Conservation (phyloP, 2,329 filamentous ascomycete species). For the Cladophialophora immunda region DNA sequence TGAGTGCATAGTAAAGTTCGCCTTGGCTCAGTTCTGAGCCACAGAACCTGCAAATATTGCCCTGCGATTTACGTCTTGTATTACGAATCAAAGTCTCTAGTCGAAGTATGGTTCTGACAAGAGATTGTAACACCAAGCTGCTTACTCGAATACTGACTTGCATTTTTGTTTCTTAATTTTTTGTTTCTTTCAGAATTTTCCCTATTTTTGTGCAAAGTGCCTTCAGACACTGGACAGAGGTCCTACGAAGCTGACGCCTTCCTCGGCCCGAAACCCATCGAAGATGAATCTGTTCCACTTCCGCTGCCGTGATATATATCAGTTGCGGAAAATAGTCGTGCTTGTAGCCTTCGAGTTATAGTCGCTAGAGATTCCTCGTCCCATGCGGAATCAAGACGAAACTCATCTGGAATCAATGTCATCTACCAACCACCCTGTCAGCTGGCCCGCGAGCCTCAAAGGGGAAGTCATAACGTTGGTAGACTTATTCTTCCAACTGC, state of each 20-base stretch:
- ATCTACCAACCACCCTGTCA: not conserved
- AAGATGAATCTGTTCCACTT: not conserved
- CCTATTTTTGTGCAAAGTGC: too few relatives aligned
- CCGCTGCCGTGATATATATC: not conserved
- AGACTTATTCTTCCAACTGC: conserved; percentile 1
- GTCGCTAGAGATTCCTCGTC: not conserved
- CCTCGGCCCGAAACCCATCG: not conserved
- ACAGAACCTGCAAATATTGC: not conserved
- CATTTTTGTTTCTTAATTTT: too few relatives aligned
- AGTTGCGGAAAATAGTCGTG: not conserved
- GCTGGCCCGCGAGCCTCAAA: not conserved
- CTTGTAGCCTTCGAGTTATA: not conserved
- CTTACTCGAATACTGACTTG: not conserved
- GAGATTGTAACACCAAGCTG: not conserved
- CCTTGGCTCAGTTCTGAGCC: not conserved
- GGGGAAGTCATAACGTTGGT: not conserved
- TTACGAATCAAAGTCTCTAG: not conserved
- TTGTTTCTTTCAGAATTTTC: not conserved
- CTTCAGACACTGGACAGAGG: not conserved
- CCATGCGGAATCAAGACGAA: not conserved
- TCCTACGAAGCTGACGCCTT: not conserved
- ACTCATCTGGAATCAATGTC: not conserved
- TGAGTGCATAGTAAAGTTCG: not conserved
- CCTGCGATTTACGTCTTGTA: not conserved
- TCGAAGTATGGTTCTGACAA: not conserved